Base-by-base conservation (phyloP, 345 rosid genomes). In the Eucalyptus curtisii region DNA sequence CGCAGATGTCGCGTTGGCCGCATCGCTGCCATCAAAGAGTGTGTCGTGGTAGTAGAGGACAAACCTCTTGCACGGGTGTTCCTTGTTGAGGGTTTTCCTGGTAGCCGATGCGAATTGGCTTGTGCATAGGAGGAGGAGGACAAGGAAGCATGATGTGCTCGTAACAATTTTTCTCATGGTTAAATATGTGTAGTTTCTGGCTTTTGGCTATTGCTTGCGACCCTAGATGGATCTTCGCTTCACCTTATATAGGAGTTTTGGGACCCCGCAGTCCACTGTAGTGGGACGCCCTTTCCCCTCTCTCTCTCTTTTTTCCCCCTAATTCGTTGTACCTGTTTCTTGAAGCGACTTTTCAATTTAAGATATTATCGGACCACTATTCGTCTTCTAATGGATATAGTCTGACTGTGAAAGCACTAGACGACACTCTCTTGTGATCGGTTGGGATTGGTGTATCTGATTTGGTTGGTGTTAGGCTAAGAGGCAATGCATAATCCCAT, bases 1-100 rank as follows among this genome's bases (percentile, higher is more conserved):
- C 1, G 95, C 94, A 8, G 96, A 93, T 37, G 96, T 95, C 85
- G 96, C 94, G 55, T 97, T 97, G 57, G 91, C 89, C 7, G 47
- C 81, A 61, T 92, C 91, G 15, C 89, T 89, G 15, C 96, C 94
- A 19, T 92, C 89, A 87, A 92, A 93, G 84, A 93, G 92, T 86
- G 91, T 92, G 88, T 95, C 96, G 85, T 95, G 98, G 91, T 87
- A 90, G 91, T 94, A 93, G 87, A 95, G 94, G 4, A 93, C 88
- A 50, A 97, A 87, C 2, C 88, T 90, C 86, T 95, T 95, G 96
- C 96, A 95, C 1, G 98, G 96, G 37, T 94, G 92, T 49, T 55
- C 27, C 82, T 79, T 80, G 27, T 92, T 92, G 9, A 88, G 13
- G 66, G 86, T 52, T 48, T 89, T 89, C 30, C 59, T 90, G 20